Base-by-base conservation (phyloP, 2,329 filamentous ascomycete genomes). In the Aspergillus versicolor region DNA sequence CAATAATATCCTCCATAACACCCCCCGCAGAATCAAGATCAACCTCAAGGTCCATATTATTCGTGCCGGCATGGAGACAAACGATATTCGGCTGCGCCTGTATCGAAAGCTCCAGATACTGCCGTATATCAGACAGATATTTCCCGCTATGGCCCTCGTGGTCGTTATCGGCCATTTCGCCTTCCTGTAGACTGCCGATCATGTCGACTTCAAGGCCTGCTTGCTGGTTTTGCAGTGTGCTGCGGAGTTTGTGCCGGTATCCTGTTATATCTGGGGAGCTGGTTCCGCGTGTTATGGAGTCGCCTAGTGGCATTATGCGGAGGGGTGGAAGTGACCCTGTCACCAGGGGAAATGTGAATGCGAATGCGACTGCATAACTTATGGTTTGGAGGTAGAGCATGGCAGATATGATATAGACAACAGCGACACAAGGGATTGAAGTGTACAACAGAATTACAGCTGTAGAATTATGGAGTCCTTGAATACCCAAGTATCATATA, bases 251-350 rank as follows among this genome's bases (percentile, higher is more conserved):
- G 9, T 13, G n/a, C 0, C 50, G 50, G 30, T 53, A 53, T 1
- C 50, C 50, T 17, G 21, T 53, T 8, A 13, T 19, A 8, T 44
- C 41, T 27, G n/a, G 15, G 30, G 22, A 34, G 24, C 13, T 8
- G 41, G 34, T 45, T 4, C 50, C 50, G 15, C 21, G 17, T 1
- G 50, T 53, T 22, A 53, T 53, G 40, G 50, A 53, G 40, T 53
- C 50, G 17, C 50, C 50, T 3, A 53, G 50, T 3, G 50, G 50
- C 50, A 53, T 44, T 24, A 53, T 46, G 34, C 50, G 50, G 7
- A 53, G 50, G 12, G 43, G 8, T 13, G 40, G 40, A 5, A 42
- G 40, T 13, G 34, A 13, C 2, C 13, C 34, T 13, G 6, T 7
- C 4, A 4, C 34, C 0, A n/a, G 32, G 32, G 7, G 8, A 9